These are phyloP conservation scores for Radiomyces spectabilis DNA, from an alignment of 192 early-diverging fungal species.

Conservation along the genomic window DNA sequence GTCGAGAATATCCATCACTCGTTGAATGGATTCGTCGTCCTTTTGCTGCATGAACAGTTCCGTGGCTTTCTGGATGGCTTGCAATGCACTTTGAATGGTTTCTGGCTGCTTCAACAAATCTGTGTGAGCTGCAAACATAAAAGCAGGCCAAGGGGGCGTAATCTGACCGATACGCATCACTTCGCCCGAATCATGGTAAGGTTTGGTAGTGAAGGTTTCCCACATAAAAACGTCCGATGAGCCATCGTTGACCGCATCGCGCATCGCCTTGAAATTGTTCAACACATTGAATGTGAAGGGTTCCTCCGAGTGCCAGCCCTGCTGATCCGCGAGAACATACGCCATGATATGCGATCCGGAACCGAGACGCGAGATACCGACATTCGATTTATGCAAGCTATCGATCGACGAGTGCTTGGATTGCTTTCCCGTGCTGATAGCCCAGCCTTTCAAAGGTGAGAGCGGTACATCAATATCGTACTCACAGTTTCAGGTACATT, in stretches of 20 bases:
- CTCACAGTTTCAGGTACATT: slow-evolving; percentile 7
- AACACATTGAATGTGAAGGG: slow-evolving; percentile 62
- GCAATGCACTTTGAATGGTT: slow-evolving; percentile 17
- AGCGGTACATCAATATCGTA: slow-evolving; percentile 17
- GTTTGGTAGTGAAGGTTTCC: slow-evolving; percentile 90
- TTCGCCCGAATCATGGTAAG: slow-evolving; percentile 62
- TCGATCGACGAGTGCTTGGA: slow-evolving; percentile 36
- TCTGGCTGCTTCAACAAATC: slow-evolving; percentile 24
- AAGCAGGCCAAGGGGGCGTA: slow-evolving; percentile 86
- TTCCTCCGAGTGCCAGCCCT: slow-evolving; percentile 43
- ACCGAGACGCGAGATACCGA: slow-evolving; percentile 62
- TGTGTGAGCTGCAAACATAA: slow-evolving; percentile 65
- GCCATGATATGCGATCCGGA: slow-evolving; percentile 78
- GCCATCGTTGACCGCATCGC: slow-evolving; percentile 55
- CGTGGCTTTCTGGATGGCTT: slow-evolving; percentile 35
- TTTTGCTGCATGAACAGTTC: slow-evolving; percentile 34
- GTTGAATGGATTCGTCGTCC: slow-evolving; percentile 35
- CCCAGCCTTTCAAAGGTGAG: slow-evolving; percentile 41
- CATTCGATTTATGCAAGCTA: slow-evolving; percentile 31
- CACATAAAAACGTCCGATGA: slow-evolving; percentile 78
- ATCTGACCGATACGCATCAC: slow-evolving; percentile 69
- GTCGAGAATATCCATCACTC: slow-evolving; percentile 42
- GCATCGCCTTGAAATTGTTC: slow-evolving; percentile 69
- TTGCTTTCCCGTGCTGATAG: slow-evolving; percentile 50
- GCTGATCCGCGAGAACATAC: slow-evolving; percentile 52